Evolutionary conservation across 2,329 filamentous ascomycete genomes (phyloP).

Genomic region (Achaetomium macrosporum): DNA sequence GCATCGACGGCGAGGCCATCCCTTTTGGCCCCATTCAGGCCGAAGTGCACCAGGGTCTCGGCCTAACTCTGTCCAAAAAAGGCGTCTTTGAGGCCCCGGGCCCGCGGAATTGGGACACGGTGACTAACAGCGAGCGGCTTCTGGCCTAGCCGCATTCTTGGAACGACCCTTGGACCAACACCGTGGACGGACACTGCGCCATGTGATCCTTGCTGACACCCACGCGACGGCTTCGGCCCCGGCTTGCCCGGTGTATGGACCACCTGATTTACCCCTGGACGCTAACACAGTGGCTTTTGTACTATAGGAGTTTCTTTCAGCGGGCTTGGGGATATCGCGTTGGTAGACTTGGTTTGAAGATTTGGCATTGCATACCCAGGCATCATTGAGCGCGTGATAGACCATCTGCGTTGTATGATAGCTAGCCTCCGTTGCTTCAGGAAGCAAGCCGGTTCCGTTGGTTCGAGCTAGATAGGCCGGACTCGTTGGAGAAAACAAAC

Average conservation of each 20-base stretch:
- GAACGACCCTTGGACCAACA: not conserved
- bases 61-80: constrained; percentile 74
- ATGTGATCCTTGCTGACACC: not conserved
- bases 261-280: not conserved
- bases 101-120: constrained; percentile 44
- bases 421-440: no score
- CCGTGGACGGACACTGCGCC: not conserved
- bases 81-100: constrained; percentile 65
- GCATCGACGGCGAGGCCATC: constrained; percentile 84
- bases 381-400: not conserved
- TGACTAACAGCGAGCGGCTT: constrained; percentile 26
- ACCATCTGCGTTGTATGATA: not conserved
- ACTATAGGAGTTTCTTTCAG: not conserved
- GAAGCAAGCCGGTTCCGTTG: no score
- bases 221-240: not conserved
- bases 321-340: not conserved
- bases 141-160: constrained; percentile 18
- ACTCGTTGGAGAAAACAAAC: no score
- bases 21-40: constrained; percentile 88
- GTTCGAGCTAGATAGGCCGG: no score
- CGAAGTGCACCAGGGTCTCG: constrained; percentile 77
- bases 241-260: not conserved
- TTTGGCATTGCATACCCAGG: not conserved
- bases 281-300: not conserved
- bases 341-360: not conserved